Conservation (phyloP, 2,329 filamentous ascomycete species). For the Fusarium sublunatum region DNA sequence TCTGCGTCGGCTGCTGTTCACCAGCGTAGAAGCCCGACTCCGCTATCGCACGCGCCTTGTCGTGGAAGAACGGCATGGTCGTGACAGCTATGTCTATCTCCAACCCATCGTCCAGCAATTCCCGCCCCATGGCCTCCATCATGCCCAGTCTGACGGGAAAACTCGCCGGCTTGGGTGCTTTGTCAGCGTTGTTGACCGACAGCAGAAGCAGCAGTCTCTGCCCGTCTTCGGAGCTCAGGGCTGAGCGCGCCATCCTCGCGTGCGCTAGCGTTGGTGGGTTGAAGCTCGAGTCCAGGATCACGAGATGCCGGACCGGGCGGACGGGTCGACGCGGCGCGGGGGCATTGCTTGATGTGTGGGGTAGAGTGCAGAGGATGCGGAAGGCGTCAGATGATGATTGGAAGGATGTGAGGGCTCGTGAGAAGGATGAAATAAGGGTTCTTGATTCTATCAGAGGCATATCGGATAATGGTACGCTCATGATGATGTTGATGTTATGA, state of each 20-base stretch:
- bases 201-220: slow-evolving; percentile 67
- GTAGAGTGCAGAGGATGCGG: slow-evolving; percentile 58
- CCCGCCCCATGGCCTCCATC: slow-evolving; percentile 75
- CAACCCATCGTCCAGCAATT: slow-evolving; percentile 54
- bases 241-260: slow-evolving; percentile 65
- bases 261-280: slow-evolving; percentile 75
- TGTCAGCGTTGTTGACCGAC: slow-evolving; percentile 74
- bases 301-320: slow-evolving; percentile 51
- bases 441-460: slow-evolving; percentile 43
- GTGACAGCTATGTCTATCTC: slow-evolving; percentile 76
- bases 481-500: slow-evolving; percentile 5
- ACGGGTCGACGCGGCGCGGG: slow-evolving; percentile 37
- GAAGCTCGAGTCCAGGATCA: slow-evolving; percentile 75
- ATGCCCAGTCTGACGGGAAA: slow-evolving; percentile 76
- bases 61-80: slow-evolving; percentile 77
- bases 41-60: slow-evolving; percentile 72
- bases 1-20: slow-evolving; percentile 58
- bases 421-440: slow-evolving; percentile 56
- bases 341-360: slow-evolving; percentile 31
- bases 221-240: slow-evolving; percentile 46
- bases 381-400: slow-evolving; percentile 57
- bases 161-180: slow-evolving; percentile 72
- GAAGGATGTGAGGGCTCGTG: slow-evolving; percentile 58
- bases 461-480: slow-evolving; percentile 7
- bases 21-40: slow-evolving; percentile 55